These are phyloP conservation scores for Lachnellula hyalina DNA, from an alignment of 2,329 filamentous ascomycete species.

Conservation along the genomic window DNA sequence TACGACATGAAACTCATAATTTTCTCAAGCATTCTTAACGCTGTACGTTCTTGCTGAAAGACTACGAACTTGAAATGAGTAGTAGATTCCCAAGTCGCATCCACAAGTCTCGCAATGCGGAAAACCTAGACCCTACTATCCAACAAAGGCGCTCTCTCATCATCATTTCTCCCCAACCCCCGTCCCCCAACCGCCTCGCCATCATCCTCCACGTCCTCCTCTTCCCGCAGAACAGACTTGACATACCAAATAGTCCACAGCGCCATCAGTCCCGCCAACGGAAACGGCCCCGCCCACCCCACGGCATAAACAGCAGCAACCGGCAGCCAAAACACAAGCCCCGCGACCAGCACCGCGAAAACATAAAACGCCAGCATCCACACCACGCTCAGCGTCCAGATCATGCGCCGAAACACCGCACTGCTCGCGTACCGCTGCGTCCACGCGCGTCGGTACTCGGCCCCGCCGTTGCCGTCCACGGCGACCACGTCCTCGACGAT, in stretches of 20 bases:
- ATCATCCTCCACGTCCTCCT: slow-evolving; percentile 6
- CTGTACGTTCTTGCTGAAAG: too few species aligned
- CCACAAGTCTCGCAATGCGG: not conserved
- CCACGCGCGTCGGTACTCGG: slow-evolving; percentile 39
- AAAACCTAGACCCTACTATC: not conserved
- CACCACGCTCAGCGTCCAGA: slow-evolving; percentile 24
- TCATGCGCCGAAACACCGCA: slow-evolving; percentile 38
- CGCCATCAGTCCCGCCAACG: slow-evolving; percentile 15
- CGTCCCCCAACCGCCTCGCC: not conserved
- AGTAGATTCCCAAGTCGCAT: not conserved
- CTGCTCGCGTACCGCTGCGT: slow-evolving; percentile 37
- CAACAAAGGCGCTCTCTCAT: slow-evolving; percentile 16
- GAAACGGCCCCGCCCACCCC: slow-evolving; percentile 21
- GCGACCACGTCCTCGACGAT: slow-evolving; percentile 66
- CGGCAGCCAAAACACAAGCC: slow-evolving; percentile 15
- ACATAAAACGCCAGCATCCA: slow-evolving; percentile 21
- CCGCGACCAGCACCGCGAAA: slow-evolving; percentile 10
- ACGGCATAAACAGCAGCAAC: slow-evolving; percentile 18
- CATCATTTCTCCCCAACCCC: not conserved
- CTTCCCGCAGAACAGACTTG: slow-evolving; percentile 10
- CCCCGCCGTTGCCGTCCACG: slow-evolving; percentile 58
- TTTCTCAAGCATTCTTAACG: too few species aligned
- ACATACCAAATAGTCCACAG: slow-evolving; percentile 21
- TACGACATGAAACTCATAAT: too few species aligned
- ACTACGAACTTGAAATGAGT: too few species aligned